phyloP scores from a whole-genome alignment of 495 filamentous ascomycete genomes.

The Talaromyces nanjingensis region DNA sequence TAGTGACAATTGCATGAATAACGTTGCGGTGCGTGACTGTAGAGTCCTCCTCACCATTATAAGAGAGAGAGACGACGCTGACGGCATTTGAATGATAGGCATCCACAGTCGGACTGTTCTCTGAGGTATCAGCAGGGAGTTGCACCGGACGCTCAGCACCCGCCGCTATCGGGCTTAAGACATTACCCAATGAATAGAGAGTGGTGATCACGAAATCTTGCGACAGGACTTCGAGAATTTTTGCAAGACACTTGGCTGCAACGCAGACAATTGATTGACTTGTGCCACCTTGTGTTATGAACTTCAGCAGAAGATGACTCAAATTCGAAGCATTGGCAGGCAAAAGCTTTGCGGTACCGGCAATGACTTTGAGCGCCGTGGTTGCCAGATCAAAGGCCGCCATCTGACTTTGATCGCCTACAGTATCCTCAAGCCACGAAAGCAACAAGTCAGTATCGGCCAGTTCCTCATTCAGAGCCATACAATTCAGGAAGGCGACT shows the following conservation, averaged over 20 bases:
- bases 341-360: conserved; percentile 68
- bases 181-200: conserved; percentile 88
- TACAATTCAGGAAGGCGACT: conserved; percentile 79
- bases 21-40: conserved; percentile 67
- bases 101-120: conserved; percentile 18
- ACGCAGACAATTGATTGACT: conserved; percentile 56
- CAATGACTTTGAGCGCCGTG: conserved; percentile 72
- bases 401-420: conserved; percentile 75
- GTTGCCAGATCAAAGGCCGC: conserved; percentile 64
- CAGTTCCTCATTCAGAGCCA: conserved; percentile 67
- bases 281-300: conserved; percentile 70
- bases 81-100: conserved; percentile 35
- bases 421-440: conserved; percentile 74
- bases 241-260: conserved; percentile 76
- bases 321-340: conserved; percentile 65
- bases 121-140: background rate
- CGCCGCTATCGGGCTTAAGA: conserved; percentile 58
- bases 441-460: conserved; percentile 76
- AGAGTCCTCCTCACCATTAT: conserved; percentile 67
- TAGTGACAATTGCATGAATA: conserved; percentile 80
- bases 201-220: conserved; percentile 93
- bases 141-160: conserved; percentile 21
- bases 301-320: conserved; percentile 73
- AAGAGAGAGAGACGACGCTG: conserved; percentile 70
- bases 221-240: conserved; percentile 69